Evolutionary conservation across 2,329 filamentous ascomycete genomes (phyloP).

Genomic region (Talaromyces sp.): DNA sequence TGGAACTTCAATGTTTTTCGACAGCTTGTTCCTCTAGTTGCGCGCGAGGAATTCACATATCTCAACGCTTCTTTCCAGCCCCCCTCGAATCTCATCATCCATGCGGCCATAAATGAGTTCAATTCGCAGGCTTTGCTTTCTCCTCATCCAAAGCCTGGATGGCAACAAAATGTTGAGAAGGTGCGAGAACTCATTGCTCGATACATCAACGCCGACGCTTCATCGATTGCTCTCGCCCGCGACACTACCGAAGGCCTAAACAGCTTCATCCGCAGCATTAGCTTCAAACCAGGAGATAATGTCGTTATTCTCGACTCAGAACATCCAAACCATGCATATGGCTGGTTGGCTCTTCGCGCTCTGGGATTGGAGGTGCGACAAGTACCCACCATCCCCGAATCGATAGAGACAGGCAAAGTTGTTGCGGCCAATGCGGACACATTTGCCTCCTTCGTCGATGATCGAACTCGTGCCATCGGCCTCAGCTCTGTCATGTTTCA

Average conservation of each 20-base stretch:
- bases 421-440: background rate
- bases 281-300: background rate
- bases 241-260: background rate
- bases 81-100: background rate
- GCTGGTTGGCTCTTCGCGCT: background rate
- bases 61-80: background rate
- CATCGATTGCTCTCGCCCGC: background rate
- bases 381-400: background rate
- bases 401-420: background rate
- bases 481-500: background rate
- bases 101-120: background rate
- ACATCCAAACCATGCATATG: background rate
- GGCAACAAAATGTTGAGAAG: background rate
- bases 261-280: background rate
- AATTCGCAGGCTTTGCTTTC: background rate
- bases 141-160: background rate
- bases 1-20: background rate
- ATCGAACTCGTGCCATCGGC: background rate
- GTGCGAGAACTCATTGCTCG: background rate
- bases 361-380: background rate
- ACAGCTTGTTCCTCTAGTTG: background rate
- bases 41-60: background rate
- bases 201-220: background rate
- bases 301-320: background rate
- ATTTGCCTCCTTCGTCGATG: background rate